A percentile compares a stretch with the other conserved stretches of the same genome.
Evolutionary conservation across 139 green algal species (phyloP).

Genomic region (Yamagishiella unicocca): DNA sequence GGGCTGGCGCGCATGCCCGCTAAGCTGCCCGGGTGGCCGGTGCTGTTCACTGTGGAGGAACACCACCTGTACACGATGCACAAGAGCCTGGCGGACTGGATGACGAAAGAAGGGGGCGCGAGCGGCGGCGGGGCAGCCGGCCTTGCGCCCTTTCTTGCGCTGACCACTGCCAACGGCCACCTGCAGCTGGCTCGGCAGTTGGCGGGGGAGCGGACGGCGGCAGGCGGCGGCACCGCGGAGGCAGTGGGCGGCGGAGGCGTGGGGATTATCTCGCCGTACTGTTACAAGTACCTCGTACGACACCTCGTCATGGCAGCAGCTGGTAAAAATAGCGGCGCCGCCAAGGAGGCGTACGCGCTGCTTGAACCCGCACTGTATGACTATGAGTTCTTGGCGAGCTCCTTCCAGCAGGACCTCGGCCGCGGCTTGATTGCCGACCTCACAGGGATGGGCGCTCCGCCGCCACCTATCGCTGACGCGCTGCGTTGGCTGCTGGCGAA

Average conservation of each 20-base stretch:
- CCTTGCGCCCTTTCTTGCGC: no score
- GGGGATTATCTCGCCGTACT: constrained; percentile 33
- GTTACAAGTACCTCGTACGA: constrained; percentile 25
- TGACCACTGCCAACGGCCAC: no score
- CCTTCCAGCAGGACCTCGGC: not conserved
- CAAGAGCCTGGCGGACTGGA: constrained; percentile 47
- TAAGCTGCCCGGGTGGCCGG: constrained; percentile 24
- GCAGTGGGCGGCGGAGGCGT: no score
- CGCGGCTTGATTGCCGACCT: not conserved
- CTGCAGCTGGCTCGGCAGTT: no score
- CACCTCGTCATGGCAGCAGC: no score
- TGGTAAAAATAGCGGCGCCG: not conserved
- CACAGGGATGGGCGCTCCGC: not conserved
- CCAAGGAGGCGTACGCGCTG: not conserved
- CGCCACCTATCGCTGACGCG: not conserved
- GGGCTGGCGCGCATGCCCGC: not conserved
- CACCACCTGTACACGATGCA: constrained; percentile 52
- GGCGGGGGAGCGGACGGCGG: no score
- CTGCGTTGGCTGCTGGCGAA: constrained; percentile 35
- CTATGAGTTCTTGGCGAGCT: not conserved
- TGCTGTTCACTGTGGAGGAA: constrained; percentile 48
- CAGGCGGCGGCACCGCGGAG: no score
- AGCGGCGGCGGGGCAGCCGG: not conserved
- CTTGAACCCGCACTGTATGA: not conserved
- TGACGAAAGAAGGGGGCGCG: no score